Percentiles rank a stretch among this genome's conserved stretches.
These are phyloP conservation scores for Gentiana straminea DNA, from an alignment of 257 asterid genomes.

Conservation along the genomic window DNA sequence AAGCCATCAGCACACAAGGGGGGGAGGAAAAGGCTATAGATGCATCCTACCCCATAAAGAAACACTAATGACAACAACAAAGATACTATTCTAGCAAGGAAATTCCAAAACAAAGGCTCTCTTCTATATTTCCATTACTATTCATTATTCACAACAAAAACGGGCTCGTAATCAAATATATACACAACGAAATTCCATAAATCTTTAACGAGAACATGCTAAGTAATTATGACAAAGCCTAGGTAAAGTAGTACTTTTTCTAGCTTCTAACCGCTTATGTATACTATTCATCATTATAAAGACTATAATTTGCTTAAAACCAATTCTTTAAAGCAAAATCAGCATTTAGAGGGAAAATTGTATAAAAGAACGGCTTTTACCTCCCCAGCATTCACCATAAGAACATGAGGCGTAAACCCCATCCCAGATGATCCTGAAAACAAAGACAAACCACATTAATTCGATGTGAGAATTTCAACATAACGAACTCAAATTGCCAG, in stretches of 20 bases:
- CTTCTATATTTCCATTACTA: too few species aligned
- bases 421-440: slow-evolving; percentile 28
- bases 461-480: not conserved
- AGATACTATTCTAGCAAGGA: too few species aligned
- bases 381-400: slow-evolving; percentile 36
- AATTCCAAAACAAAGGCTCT: too few species aligned
- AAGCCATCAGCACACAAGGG: not conserved
- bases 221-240: not conserved
- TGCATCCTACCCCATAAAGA: too few species aligned
- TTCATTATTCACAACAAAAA: too few species aligned
- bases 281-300: not conserved
- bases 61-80: too few species aligned
- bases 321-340: not conserved
- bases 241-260: not conserved
- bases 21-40: not conserved
- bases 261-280: not conserved
- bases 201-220: too few species aligned
- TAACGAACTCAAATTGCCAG: too few species aligned
- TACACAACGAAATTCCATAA: too few species aligned
- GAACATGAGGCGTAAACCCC: slow-evolving; percentile 40
- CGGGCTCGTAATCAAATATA: too few species aligned
- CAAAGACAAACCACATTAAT: not conserved
- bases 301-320: not conserved
- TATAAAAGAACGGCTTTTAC: slow-evolving; percentile 9
- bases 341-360: not conserved